Conservation (phyloP, 768 basidiomycete genomes). For the Lentinula guzmanii region DNA sequence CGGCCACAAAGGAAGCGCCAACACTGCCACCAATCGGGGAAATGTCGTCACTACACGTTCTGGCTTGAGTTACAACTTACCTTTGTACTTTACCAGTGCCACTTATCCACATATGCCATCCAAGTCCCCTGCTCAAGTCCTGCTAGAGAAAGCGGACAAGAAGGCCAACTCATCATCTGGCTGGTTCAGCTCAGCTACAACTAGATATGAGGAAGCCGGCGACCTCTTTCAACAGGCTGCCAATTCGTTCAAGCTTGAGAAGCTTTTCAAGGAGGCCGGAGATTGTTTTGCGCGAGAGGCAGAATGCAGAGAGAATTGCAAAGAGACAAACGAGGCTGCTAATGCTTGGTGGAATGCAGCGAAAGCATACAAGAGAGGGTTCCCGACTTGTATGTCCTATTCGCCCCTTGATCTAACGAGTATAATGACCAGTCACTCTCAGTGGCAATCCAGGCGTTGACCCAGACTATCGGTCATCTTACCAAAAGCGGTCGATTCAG, state of each 20-base stretch:
- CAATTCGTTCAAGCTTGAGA: conserved; percentile 89
- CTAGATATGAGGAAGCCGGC: conserved; percentile 93
- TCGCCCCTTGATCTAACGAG: not conserved
- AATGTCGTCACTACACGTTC: conserved; percentile 1
- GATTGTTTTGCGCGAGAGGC: conserved; percentile 92
- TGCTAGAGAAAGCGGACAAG: conserved; percentile 90
- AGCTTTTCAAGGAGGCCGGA: conserved; percentile 86
- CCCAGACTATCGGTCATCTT: conserved; percentile 78
- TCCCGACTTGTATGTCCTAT: conserved; percentile 65
- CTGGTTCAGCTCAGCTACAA: conserved; percentile 81
- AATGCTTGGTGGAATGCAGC: conserved; percentile 99
- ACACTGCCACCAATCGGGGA: not conserved
- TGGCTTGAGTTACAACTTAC: conserved; percentile 10
- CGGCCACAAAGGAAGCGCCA: not conserved
- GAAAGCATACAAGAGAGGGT: conserved; percentile 90
- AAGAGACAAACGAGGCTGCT: conserved; percentile 90
- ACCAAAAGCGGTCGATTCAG: conserved; percentile 86
- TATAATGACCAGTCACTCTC: conserved; percentile 12
- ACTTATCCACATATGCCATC: conserved; percentile 45
- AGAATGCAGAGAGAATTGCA: conserved; percentile 84
- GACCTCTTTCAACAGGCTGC: conserved; percentile 94
- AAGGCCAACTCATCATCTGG: conserved; percentile 77
- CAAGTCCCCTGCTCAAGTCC: conserved; percentile 70
- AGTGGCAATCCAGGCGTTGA: conserved; percentile 89
- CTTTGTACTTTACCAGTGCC: conserved; percentile 2